These are phyloP conservation scores for Urochloa ruziziensis DNA, from an alignment of 176 grass and related monocot genomes.

Conservation along the genomic window DNA sequence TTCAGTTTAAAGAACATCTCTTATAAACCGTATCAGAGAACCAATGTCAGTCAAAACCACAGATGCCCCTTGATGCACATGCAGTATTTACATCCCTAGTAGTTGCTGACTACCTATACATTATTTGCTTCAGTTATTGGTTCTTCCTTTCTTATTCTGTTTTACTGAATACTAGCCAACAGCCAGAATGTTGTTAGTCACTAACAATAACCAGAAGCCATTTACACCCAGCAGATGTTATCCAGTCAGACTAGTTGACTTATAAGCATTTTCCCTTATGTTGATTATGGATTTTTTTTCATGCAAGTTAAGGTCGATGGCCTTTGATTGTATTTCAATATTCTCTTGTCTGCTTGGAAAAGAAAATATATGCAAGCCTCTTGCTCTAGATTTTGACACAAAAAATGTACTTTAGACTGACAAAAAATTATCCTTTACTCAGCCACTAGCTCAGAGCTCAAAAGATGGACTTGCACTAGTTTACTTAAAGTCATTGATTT, in stretches of 20 bases:
- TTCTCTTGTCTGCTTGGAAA: neutral
- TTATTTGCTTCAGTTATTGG: neutral
- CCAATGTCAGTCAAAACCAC: conserved; percentile 9
- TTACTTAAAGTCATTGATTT: conserved; percentile 3
- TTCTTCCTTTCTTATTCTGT: neutral
- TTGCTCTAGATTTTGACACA: neutral
- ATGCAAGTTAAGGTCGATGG: neutral
- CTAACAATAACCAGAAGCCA: neutral
- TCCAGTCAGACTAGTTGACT: neutral
- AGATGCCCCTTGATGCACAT: neutral
- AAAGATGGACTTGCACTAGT: conserved; percentile 12
- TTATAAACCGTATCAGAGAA: neutral
- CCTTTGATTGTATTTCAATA: neutral
- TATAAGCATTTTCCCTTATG: neutral
- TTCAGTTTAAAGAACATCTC: neutral
- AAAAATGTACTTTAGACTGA: neutral
- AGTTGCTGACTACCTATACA: neutral
- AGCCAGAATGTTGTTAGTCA: neutral
- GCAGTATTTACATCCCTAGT: neutral
- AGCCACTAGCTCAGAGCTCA: neutral
- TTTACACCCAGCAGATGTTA: neutral
- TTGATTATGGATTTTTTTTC: neutral
- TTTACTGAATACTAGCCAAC: neutral
- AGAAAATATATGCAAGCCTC: neutral
- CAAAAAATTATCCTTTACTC: neutral